These are phyloP conservation scores for Lachnellula cervina DNA, from an alignment of 2,329 filamentous ascomycete genomes.

Conservation along the genomic window DNA sequence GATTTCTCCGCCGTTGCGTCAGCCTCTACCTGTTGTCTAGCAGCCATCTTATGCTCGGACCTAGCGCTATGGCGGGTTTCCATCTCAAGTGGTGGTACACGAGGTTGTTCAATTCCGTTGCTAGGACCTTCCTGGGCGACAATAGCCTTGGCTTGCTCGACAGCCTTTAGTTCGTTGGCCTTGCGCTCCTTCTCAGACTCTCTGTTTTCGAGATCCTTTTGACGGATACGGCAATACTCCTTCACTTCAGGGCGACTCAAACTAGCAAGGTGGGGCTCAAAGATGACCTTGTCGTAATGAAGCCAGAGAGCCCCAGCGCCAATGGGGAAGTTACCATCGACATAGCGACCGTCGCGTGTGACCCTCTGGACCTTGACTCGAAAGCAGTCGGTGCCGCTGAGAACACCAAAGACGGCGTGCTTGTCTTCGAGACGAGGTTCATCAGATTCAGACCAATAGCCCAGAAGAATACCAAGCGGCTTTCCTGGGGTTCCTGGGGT, in stretches of 20 bases:
- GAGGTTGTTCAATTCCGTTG: conserved; percentile 7
- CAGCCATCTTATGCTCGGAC: conserved; percentile 22
- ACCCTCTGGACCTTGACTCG: conserved; percentile 56
- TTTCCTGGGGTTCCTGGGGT: background rate
- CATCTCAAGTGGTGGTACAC: conserved; percentile 10
- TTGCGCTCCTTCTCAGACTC: conserved; percentile 45
- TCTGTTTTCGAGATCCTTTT: conserved; percentile 51
- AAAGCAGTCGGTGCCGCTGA: conserved; percentile 61
- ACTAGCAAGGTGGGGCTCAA: conserved; percentile 50
- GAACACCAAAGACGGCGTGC: conserved; percentile 58
- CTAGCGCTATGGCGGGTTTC: conserved; percentile 27
- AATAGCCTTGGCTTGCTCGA: conserved; percentile 19
- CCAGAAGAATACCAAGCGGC: conserved; percentile 39
- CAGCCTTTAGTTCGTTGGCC: conserved; percentile 39
- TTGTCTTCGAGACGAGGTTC: conserved; percentile 44
- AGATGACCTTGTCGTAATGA: conserved; percentile 55
- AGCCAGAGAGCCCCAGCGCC: conserved; percentile 60
- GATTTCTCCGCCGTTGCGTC: conserved; percentile 17
- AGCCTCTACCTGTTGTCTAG: conserved; percentile 22
- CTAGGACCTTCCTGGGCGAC: conserved; percentile 16
- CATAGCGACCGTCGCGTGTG: conserved; percentile 54
- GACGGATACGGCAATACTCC: conserved; percentile 58
- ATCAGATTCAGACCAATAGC: conserved; percentile 54
- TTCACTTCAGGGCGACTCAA: conserved; percentile 54
- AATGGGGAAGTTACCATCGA: conserved; percentile 55